These are phyloP conservation scores for Tremella fuciformis DNA, from an alignment of 768 basidiomycete genomes.

Conservation along the genomic window DNA sequence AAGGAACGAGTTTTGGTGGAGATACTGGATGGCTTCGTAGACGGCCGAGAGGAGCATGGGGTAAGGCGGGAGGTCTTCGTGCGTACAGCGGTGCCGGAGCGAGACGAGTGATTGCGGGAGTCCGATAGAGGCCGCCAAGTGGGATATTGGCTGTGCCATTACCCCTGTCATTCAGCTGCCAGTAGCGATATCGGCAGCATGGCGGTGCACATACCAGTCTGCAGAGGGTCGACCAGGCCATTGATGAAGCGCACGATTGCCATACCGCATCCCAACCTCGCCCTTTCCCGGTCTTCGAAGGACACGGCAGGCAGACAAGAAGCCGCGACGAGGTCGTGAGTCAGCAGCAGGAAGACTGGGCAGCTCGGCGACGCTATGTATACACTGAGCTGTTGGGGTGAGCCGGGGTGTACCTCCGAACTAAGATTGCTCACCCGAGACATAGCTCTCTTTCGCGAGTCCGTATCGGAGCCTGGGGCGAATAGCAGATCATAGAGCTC, in stretches of 20 bases:
- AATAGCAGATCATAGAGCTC: conserved; percentile 48
- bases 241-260: conserved; percentile 88
- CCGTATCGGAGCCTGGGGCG: conserved; percentile 29
- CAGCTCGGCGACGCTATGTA: conserved; percentile 46
- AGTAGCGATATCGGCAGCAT: not conserved
- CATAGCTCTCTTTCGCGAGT: conserved; percentile 26
- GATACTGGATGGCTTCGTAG: conserved; percentile 26
- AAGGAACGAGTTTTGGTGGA: conserved; percentile 55
- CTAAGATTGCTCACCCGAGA: conserved; percentile 38
- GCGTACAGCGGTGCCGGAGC: conserved; percentile 89
- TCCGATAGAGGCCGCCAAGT: conserved; percentile 79
- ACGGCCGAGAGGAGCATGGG: conserved; percentile 71
- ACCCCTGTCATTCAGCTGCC: conserved; percentile 4
- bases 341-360: conserved; percentile 47
- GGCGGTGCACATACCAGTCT: conserved; percentile 58
- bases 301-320: conserved; percentile 34
- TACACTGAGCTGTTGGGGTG: conserved; percentile 36
- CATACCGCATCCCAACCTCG: conserved; percentile 75
- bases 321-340: conserved; percentile 42
- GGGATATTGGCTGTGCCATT: conserved; percentile 76
- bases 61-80: conserved; percentile 72
- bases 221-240: conserved; percentile 89
- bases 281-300: conserved; percentile 36
- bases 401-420: not conserved
- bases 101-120: conserved; percentile 88